Evolutionary conservation across 768 basidiomycete genomes (phyloP), one percentile per base, ranked within the genome.

Genomic region (Pholiota conissans): DNA sequence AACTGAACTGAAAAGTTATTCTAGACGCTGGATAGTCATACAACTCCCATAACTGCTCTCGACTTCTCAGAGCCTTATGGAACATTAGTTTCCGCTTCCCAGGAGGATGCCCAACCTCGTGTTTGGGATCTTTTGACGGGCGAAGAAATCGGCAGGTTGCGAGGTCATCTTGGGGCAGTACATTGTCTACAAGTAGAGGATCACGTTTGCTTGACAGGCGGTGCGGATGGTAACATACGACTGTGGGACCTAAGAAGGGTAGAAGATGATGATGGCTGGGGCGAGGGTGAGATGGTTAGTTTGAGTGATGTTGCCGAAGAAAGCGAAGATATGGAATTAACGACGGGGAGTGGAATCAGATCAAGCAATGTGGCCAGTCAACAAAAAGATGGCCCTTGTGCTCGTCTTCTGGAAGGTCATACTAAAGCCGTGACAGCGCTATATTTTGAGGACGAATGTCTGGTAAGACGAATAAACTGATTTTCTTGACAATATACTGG

Each of bases 41-140:
- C 84, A 0, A 85, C 86, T 0, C 90, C 92, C 0, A 87, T 99
- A 62, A 86, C 88, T 0, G 87, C 94, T 1, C 82, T 99, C 18
- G 97, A 99, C 73, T 93, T 98, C 66, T 93, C 92, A 9, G 96
- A 98, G 68, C 97, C 97, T 5, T 99, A 99, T 65, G 96, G 95
- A 14, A 90, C 87, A 9, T 84, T 98, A 32, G 94, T 98, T 58
- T 91, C 86, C 50, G 89, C 94, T 1, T 89, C 93, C 1, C 86
- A 84, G 59, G 90, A 93, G 51, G 96, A 97, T 63, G 77, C 88
- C 11, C 85, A 91, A 55, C 94, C 95, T 2, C 86, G 90, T 5
- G 89, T 98, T 13, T 99, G 95, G 96, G 97, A 99, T 71, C 78
- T 99, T 16, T 84, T 95, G 61, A 84, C 88, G 28, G 97, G 95